Evolutionary conservation across 352 stramenopile species (phyloP).

Genomic region (Globisporangium spiculum): DNA sequence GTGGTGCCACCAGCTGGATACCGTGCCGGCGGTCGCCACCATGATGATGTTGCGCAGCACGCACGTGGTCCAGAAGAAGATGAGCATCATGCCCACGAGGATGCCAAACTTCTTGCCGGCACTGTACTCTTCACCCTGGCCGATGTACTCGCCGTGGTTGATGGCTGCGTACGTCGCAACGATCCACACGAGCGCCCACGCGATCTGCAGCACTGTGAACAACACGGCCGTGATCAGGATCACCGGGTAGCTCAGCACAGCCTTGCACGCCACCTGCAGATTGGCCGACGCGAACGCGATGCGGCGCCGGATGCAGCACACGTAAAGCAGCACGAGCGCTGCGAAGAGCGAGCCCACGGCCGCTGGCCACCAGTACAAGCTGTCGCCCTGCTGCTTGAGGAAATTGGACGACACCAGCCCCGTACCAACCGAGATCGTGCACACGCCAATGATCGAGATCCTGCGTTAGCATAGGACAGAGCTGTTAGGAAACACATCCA

Average conservation of each 20-base stretch:
- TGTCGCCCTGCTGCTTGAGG: conserved; percentile 37
- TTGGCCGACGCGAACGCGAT: conserved; percentile 82
- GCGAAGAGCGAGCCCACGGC: conserved; percentile 38
- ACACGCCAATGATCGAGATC: conserved; percentile 42
- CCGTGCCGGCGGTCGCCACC: conserved; percentile 72
- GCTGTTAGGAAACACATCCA: not conserved
- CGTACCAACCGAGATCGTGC: conserved; percentile 34
- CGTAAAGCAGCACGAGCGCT: conserved; percentile 46
- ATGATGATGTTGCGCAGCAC: conserved; percentile 83
- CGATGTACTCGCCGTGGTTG: conserved; percentile 51
- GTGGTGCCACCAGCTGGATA: conserved; percentile 85
- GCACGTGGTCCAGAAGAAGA: conserved; percentile 78
- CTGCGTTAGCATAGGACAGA: not conserved
- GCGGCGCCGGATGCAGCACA: conserved; percentile 51
- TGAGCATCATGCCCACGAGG: conserved; percentile 61
- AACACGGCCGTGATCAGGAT: conserved; percentile 66
- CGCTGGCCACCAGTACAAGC: conserved; percentile 50
- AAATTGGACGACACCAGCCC: conserved; percentile 37
- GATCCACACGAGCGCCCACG: conserved; percentile 77
- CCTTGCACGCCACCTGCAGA: conserved; percentile 70
- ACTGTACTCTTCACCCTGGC: conserved; percentile 28
- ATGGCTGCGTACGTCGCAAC: conserved; percentile 61
- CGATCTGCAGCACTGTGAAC: conserved; percentile 68
- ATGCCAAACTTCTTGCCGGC: conserved; percentile 34
- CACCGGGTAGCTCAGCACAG: conserved; percentile 71